phyloP scores from a whole-genome alignment of 352 stramenopile genomes.

The Bremia lactucae region DNA sequence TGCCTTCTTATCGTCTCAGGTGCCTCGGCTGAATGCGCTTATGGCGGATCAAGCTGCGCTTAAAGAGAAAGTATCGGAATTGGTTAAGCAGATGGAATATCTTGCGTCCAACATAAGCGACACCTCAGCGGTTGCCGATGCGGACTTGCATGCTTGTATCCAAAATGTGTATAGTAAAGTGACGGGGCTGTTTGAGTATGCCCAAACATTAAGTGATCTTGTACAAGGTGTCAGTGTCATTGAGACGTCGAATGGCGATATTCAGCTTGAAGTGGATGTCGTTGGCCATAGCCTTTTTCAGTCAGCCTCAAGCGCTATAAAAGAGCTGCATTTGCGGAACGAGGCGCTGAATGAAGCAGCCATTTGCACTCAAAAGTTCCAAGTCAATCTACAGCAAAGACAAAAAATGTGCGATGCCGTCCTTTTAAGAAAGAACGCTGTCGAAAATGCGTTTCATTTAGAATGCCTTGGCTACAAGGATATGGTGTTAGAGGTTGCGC shows the following conservation, averaged over 20 bases:
- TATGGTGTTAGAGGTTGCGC: constrained; percentile 7
- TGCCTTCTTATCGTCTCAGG: constrained; percentile 28
- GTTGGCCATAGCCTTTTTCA: constrained; percentile 25
- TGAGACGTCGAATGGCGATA: constrained; percentile 32
- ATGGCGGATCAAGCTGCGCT: constrained; percentile 21
- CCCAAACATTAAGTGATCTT: constrained; percentile 30
- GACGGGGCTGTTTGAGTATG: constrained; percentile 27
- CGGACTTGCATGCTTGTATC: constrained; percentile 21
- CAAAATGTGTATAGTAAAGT: constrained; percentile 29
- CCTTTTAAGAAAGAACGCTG: constrained; percentile 2
- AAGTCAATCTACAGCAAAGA: constrained; percentile 14
- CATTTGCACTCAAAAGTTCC: constrained; percentile 2
- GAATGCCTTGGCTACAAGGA: constrained; percentile 13
- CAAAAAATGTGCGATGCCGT: constrained; percentile 6
- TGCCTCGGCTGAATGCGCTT: constrained; percentile 25
- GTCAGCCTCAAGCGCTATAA: constrained; percentile 7
- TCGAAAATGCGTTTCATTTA: constrained; percentile 4
- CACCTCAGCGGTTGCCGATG: constrained; percentile 2
- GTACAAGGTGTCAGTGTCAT: constrained; percentile 40
- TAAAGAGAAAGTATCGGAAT: constrained; percentile 29
- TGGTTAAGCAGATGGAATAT: constrained; percentile 46
- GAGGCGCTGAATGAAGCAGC: constrained; percentile 7
- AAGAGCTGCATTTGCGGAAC: constrained; percentile 5
- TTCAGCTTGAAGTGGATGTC: constrained; percentile 39
- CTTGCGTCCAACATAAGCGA: constrained; percentile 22